Base-by-base conservation (phyloP, 169 alveolate genomes). In the Plasmodium gonderi region DNA sequence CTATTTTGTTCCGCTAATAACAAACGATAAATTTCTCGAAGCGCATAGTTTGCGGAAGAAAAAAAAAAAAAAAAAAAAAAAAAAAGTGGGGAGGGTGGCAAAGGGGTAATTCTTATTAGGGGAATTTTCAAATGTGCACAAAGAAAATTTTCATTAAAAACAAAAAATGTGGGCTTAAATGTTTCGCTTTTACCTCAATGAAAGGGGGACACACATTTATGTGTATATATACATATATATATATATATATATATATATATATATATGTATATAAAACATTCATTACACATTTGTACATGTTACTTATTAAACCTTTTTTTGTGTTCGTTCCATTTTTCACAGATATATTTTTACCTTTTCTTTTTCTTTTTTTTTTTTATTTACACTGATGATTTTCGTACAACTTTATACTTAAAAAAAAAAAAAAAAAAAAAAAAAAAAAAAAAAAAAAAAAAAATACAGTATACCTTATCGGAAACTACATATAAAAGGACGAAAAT, bases 201-300 rank as follows among this genome's bases (percentile, higher is more conserved):
- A 54, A 14, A 4, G 40, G n/a, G 26, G 72, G 72, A 60, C 72
- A 60, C 26, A 1, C 72, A 60, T 60, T n/a, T n/a, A n/a, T n/a
- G n/a, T n/a, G n/a, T n/a, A n/a, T n/a, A n/a, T n/a, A n/a, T n/a
- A n/a, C n/a, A n/a, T n/a, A n/a, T n/a, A n/a, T n/a, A n/a, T n/a
- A n/a, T n/a, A n/a, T n/a, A n/a, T n/a, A n/a, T n/a, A n/a, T n/a
- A n/a, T n/a, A n/a, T n/a, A n/a, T n/a, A n/a, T n/a, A n/a, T n/a
- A n/a, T n/a, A n/a, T n/a, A n/a, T n/a, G n/a, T n/a, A n/a, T n/a
- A n/a, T n/a, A n/a, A n/a, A n/a, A n/a, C n/a, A 3, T 36, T 11
- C 72, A 60, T 20, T 60, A 60, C 72, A 60, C 72, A 60, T 60
- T 60, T 60, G 72, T 60, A 60, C 72, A 60, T 20, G 72, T 12